Base-by-base conservation (phyloP, 2,329 filamentous ascomycete genomes). In the Eutypella sp. region DNA sequence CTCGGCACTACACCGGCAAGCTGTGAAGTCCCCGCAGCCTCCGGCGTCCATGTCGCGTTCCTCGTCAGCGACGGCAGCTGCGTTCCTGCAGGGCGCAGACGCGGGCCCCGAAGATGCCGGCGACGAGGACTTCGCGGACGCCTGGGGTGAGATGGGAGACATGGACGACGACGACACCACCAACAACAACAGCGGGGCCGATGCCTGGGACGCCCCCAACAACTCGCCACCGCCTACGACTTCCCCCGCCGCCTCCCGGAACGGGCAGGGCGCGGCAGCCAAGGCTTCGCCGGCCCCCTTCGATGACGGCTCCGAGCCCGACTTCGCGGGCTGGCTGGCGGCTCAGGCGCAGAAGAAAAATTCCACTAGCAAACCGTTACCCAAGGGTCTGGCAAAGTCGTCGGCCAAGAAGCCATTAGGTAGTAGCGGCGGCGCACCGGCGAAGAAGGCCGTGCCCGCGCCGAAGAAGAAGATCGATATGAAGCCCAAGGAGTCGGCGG, bases 311-410 rank as follows among this genome's bases (percentile, higher is more conserved):
- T 84, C 85, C 3, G 92, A 99, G 64, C 92, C 92, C 0, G 93
- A 97, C 65, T 97, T 99, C 66, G 92, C 90, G 5, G 91, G 90
- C 5, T 97, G 93, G 91, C 68, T 97, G 19, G 90, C 89, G 11
- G 90, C 91, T 11, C 89, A 96, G 63, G 82, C 86, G 5, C 78
- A 86, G 51, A 96, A 95, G 70, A 75, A 75, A 47, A 43, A 60
- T 36, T 51, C 62, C 46, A 57, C 67, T 2, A 57, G 68, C 2
- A 93, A 87, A 54, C 71, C 84, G 3, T 63, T 97, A 45, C 91
- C 92, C 0, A 99, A 95, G 67, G 92, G 92, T 0, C 64, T 97
- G 22, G 69, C 74, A 2, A 96, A 95, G 67, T 59, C 78, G 20
- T 65, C 60, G 9, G 63, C 65, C 23, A 76, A 72, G 55, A 79